Conservation (phyloP, 73 alveolate species). For the Stentor coeruleus region DNA sequence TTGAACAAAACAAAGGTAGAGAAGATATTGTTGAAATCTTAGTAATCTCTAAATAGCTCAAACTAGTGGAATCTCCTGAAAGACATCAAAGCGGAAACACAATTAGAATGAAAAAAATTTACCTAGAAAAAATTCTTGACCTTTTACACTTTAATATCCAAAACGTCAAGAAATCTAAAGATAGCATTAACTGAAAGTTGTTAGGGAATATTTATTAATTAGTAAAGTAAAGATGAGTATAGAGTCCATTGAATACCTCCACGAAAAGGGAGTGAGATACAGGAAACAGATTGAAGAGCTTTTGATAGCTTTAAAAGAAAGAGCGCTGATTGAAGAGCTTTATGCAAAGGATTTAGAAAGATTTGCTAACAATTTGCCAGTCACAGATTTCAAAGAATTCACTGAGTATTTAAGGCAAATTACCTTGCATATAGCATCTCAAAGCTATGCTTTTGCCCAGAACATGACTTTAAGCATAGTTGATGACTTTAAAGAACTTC, state of each 20-base stretch:
- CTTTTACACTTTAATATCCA: slow-evolving; percentile 7
- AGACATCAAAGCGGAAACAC: slow-evolving; percentile 20
- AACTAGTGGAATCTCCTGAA: slow-evolving; percentile 15
- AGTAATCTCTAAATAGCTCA: not conserved
- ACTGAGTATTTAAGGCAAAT: not conserved
- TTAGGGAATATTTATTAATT: too few relatives aligned
- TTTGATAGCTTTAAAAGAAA: not conserved
- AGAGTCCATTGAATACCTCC: not conserved
- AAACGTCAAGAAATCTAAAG: not conserved
- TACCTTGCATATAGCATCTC: not conserved
- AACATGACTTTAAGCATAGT: not conserved
- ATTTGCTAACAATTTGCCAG: not conserved
- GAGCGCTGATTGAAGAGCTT: not conserved
- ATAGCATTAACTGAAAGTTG: too few relatives aligned
- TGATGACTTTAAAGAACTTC: too few relatives aligned
- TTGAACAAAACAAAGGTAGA: not conserved
- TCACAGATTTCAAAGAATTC: not conserved
- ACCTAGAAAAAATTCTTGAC: not conserved
- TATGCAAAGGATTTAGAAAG: not conserved
- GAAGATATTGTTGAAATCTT: not conserved
- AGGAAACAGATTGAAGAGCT: not conserved
- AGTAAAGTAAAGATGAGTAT: too few relatives aligned
- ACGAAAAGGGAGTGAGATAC: not conserved
- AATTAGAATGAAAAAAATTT: slow-evolving; percentile 4
- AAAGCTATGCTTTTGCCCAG: not conserved